These are phyloP conservation scores for Candida sanyaensis DNA, from an alignment of 1,139 yeast genomes.

Conservation along the genomic window DNA sequence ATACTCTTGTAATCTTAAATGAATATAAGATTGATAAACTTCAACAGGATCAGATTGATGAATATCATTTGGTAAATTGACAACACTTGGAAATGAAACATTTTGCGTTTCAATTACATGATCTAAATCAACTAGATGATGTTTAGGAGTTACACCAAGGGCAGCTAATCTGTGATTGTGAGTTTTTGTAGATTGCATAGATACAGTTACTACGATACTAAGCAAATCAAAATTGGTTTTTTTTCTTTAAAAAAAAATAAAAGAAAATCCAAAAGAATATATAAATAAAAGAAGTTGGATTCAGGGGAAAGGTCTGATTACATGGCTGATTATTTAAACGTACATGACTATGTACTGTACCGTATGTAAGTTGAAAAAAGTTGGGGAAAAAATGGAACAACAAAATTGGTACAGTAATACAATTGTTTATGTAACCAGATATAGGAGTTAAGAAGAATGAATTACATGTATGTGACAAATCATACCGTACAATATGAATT, in stretches of 20 bases:
- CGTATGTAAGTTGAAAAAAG: background rate
- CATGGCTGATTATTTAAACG: background rate
- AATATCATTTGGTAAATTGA: slow-evolving; percentile 2
- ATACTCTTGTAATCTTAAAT: slow-evolving; percentile 1
- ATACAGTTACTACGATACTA: too few relatives aligned
- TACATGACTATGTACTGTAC: background rate
- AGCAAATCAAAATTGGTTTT: background rate
- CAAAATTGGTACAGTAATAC: background rate
- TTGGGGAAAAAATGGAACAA: background rate
- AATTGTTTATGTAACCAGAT: too few relatives aligned
- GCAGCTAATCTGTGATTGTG: background rate
- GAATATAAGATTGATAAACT: slow-evolving; percentile 4
- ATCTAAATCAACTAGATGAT: slow-evolving; percentile 2
- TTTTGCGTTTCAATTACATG: slow-evolving; percentile 3
- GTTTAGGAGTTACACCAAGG: background rate
- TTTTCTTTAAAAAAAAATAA: too few relatives aligned
- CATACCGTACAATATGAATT: too few relatives aligned
- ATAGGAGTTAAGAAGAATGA: too few relatives aligned
- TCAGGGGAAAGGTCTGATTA: background rate
- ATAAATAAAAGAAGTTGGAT: background rate
- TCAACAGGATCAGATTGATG: slow-evolving; percentile 1
- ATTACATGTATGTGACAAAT: too few relatives aligned
- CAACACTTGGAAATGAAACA: background rate
- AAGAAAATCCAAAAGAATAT: background rate
- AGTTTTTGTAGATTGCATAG: background rate